These are phyloP conservation scores for Liquidambar formosana DNA, from an alignment of 164 flowering plant genomes.

Conservation along the genomic window DNA sequence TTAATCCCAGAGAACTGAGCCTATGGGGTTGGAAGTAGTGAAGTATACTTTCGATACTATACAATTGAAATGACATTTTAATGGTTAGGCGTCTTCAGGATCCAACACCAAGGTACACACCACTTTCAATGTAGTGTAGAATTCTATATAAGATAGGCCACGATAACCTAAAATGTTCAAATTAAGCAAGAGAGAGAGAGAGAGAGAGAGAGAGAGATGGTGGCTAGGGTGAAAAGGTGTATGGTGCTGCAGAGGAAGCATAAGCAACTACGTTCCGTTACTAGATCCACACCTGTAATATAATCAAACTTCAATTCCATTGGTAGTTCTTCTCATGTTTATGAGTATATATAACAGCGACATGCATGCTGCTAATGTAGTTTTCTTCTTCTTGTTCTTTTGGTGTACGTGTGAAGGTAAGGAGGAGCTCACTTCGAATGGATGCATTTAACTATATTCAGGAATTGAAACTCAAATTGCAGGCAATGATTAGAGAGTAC, in stretches of 20 bases:
- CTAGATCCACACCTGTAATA: not conserved
- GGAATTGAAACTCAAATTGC: not conserved
- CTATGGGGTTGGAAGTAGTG: too few relatives aligned
- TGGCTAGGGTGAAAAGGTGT: not conserved
- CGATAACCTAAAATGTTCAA: too few relatives aligned
- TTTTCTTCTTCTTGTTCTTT: not conserved
- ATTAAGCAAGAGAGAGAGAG: not conserved
- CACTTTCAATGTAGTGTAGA: too few relatives aligned
- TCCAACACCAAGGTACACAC: too few relatives aligned
- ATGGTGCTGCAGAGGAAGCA: not conserved
- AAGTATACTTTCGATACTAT: too few relatives aligned
- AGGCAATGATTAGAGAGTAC: not conserved
- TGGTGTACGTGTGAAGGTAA: not conserved
- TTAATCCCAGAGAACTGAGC: too few relatives aligned
- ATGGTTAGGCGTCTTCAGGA: too few relatives aligned
- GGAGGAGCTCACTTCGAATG: not conserved
- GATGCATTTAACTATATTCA: not conserved
- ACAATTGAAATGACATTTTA: too few relatives aligned
- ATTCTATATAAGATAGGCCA: not conserved
- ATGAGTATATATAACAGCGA: too few relatives aligned
- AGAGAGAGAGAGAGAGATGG: not conserved
- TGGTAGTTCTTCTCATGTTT: too few relatives aligned
- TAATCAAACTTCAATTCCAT: not conserved
- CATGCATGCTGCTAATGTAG: not conserved
- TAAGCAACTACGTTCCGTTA: not conserved